Base-by-base conservation (phyloP, 768 basidiomycete species). In the Phaeotremella fagi region DNA sequence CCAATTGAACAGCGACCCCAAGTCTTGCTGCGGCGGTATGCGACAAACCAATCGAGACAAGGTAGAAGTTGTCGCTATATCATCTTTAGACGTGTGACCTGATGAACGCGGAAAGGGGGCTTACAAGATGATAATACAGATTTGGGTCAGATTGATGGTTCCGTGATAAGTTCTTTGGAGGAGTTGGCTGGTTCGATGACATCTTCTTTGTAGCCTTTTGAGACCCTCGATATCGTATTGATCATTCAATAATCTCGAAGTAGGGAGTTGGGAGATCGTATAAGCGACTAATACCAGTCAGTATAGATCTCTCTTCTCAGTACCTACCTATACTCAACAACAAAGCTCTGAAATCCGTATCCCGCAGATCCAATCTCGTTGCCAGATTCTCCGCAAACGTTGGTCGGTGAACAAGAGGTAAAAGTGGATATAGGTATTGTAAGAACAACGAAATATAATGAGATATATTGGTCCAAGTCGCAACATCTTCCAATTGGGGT, bases 201-300 rank as follows among this genome's bases (percentile, higher is more conserved):
- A 69, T 28, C 64, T 48, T 31, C 62, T 43, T 44, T 71, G 70
- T 33, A 71, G 52, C 9, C 50, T 48, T 41, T 71, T 68, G n/a
- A 71, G 50, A 2, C 59, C 61, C 29, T 69, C 67, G 15, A 69
- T 64, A 35, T 66, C 61, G 43, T 62, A 71, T 27, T 57, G 55
- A n/a, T 66, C 64, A 44, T 57, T 66, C 29, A 69, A 54, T 15
- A 71, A 48, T 16, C 67, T 55, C 24, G 43, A 59, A 0, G 64
- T 71, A 6, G 70, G 70, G 5, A 66, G 45, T 35, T 71, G 70
- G 1, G 62, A 69, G 18, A 71, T 71, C 24, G 69, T 67, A 57
- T 69, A 68, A 20, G 66, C 62, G n/a, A 71, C 69, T 71, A 31
- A 12, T 33, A 7, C 31, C 31, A 7, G 31, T 16, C 31, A 33